Conservation (phyloP, 2,329 filamentous ascomycete genomes). For the Fusarium beomiforme region DNA sequence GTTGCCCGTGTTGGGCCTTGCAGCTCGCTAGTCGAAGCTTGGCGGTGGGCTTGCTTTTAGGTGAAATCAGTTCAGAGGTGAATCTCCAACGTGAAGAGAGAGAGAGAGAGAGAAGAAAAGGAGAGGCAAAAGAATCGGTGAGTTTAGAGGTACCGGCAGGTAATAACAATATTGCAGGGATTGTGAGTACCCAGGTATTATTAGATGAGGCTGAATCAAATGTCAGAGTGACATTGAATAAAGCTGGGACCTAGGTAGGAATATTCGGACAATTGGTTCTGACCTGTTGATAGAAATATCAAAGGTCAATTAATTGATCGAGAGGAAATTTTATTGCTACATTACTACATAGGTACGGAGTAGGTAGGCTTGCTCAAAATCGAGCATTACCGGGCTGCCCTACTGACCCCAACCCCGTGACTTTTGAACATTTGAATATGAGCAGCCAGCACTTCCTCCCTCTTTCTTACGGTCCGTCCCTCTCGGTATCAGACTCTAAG, state of each 20-base stretch:
- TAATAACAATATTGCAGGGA: slow-evolving; percentile 1
- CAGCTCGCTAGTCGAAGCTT: slow-evolving; percentile 31
- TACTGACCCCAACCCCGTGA: slow-evolving; percentile 30
- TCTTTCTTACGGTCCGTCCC: slow-evolving; percentile 18
- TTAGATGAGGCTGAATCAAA: slow-evolving; percentile 20
- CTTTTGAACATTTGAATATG: slow-evolving; percentile 6
- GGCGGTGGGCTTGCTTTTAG: slow-evolving; percentile 6
- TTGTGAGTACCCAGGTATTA: neutral
- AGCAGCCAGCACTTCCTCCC: neutral
- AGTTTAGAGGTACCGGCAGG: slow-evolving; percentile 12
- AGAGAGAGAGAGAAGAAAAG: neutral
- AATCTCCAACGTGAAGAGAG: neutral
- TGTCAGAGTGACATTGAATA: slow-evolving; percentile 26
- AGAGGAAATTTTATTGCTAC: neutral
- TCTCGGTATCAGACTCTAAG: neutral
- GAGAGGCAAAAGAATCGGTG: slow-evolving; percentile 21
- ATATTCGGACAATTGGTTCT: neutral
- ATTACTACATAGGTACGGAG: too few relatives aligned
- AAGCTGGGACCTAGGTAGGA: neutral
- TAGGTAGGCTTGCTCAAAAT: neutral
- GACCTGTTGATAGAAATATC: neutral
- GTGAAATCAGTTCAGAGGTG: neutral
- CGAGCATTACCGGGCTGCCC: neutral
- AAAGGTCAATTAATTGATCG: neutral
- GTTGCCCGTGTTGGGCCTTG: slow-evolving; percentile 2